Percentiles rank a stretch among this genome's conserved stretches.
Conservation (phyloP, 1,284 basidiomycete genomes). For the Cryptococcus sp. region DNA sequence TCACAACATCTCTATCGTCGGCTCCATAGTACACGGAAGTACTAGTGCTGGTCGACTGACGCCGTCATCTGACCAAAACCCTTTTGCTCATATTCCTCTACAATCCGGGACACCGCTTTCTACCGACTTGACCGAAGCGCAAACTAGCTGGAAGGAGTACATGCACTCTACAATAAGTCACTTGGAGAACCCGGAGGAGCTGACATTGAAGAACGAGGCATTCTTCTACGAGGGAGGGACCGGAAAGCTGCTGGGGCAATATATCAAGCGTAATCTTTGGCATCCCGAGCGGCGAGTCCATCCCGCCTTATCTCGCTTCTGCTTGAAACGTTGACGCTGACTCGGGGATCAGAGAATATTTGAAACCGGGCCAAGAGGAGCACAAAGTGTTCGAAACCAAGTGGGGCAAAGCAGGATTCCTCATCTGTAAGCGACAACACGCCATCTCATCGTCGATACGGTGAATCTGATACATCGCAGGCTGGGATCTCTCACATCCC, state of each 20-base stretch:
- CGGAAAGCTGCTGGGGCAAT: conserved; percentile 37
- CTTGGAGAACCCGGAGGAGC: conserved; percentile 31
- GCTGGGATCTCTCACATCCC: conserved; percentile 45
- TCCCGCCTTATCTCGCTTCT: no score
- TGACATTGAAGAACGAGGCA: conserved; percentile 42
- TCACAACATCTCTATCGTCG: conserved; percentile 38
- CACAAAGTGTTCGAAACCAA: conserved; percentile 36
- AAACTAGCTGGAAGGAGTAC: not conserved
- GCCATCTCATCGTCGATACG: no score
- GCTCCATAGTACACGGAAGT: conserved; percentile 43
- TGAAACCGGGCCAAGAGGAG: conserved; percentile 29
- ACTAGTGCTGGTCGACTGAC: conserved; percentile 8
- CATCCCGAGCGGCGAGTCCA: conserved; percentile 48
- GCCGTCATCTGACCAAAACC: conserved; percentile 17
- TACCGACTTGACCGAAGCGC: not conserved
- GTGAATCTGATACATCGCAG: conserved; percentile 9
- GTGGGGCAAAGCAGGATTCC: conserved; percentile 39
- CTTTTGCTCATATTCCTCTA: conserved; percentile 36
- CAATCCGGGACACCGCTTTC: not conserved
- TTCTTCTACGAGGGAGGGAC: conserved; percentile 43
- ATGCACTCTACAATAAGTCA: conserved; percentile 4
- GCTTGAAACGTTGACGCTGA: not conserved
- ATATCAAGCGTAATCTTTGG: conserved; percentile 52
- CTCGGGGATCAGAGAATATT: conserved; percentile 25
- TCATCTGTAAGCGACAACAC: conserved; percentile 33